Evolutionary conservation across 768 basidiomycete genomes (phyloP), one percentile per base, ranked within the genome.

Genomic region (Leucosporidium creatinivorum): DNA sequence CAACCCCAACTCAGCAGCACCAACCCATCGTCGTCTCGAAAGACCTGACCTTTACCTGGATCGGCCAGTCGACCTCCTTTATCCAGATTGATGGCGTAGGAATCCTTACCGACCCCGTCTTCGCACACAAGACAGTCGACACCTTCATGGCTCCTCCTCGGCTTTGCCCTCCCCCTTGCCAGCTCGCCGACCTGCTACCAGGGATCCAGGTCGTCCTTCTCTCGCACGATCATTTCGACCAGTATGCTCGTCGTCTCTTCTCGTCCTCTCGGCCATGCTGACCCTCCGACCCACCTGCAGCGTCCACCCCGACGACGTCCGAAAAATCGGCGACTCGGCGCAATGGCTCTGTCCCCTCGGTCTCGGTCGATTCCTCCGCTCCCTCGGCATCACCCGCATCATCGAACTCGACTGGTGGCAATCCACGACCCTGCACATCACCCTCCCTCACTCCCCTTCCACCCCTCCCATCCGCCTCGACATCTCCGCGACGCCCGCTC

Each of bases 371-470:
- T 78, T 75, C 65, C 72, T 79, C 47, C 59, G 64, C 1, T 17
- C 67, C 8, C 69, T 73, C 15, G 78, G 78, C 8, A 75, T 77
- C 36, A 69, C 66, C 13, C 74, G 64, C 7, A 75, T 77, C 51
- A 57, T 75, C n/a, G 78, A 78, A 74, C 76, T 70, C 30, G 77
- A 78, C 61, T 79, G 78, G 78, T 79, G 78, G 78, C 58, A 79
- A 48, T 75, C 75, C 51, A 65, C 62, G 1, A 65, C 58, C 26
- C 69, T 70, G 54, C 68, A 66, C 1, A 48, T 76, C 3, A 50
- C 61, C 15, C 33, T 73, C 58, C 61, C 48, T 4, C 75, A 62
- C 25, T 59, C 73, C 2, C 47, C 47, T 13, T 26, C 26, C n/a
- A 7, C 18, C 18, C 17, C 18, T 55, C 62, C 66, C 33, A 39